Evolutionary conservation across 2,329 filamentous ascomycete genomes (phyloP), one percentile per base, ranked within the genome.

Genomic region (Alternaria ventricosa): DNA sequence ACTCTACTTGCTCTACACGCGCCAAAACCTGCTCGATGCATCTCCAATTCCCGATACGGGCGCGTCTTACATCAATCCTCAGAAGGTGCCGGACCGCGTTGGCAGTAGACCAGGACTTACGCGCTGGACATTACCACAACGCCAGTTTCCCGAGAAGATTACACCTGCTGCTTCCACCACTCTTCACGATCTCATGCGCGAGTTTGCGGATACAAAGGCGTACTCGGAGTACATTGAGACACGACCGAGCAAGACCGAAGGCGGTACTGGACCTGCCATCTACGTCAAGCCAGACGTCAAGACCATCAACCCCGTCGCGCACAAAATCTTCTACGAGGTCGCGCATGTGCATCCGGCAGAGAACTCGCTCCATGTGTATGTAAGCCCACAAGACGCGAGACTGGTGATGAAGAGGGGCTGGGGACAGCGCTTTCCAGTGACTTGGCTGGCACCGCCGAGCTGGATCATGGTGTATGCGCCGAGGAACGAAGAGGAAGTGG

Each of bases 401-500:
- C 83, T 89, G 55, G 87, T 96, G 3, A 82, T 96, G 25, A 85
- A 88, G 68, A 88, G 88, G 67, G 92, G 92, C 2, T 96, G 93
- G 93, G 93, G 90, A 1, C 87, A 94, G 81, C 75, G 85, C 43
- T 87, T 88, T 77, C 85, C 86, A 0, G 72, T 77, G 1, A 66
- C 66, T 8, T 77, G 74, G 74, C 10, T 77, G 45, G 74, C 73
- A 27, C 75, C 75, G 13, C 57, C 66, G 25, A 75, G 75, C 51
- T 77, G 75, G 75, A 72, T 77, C 27, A 91, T 96, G 90, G 84
- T 96, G 13, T 97, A 96, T 80, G 92, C 92, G 13, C 93, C 93
- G 3, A 83, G 91, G 72, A 85, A 90, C 67, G 85, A 89, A 61
- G 84, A 86, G 30, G 92, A 96, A 76, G 79, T 96, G 27, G 84